Evolutionary conservation across 2,329 filamentous ascomycete genomes (phyloP).

Genomic region (Pseudohalonectria lignicola): DNA sequence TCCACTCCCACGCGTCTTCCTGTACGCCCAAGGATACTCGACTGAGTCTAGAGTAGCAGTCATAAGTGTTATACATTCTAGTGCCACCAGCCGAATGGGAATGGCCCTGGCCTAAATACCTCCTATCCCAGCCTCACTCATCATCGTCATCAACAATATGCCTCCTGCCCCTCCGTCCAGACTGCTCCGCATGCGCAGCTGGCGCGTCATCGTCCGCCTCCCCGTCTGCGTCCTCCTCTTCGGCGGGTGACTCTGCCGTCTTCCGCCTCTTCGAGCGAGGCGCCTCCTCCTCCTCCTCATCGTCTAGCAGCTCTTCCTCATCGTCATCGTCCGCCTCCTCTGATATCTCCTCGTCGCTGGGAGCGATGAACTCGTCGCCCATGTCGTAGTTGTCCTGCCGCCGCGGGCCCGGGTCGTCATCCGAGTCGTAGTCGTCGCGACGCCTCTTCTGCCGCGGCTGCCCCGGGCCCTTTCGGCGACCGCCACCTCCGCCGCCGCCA

Average conservation of each 20-base stretch:
- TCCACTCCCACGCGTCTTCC: too few relatives aligned
- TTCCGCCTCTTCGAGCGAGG: conserved; percentile 38
- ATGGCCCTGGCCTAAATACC: too few relatives aligned
- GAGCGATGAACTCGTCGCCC: conserved; percentile 69
- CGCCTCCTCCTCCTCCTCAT: conserved; percentile 41
- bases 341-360: conserved; percentile 57
- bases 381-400: conserved; percentile 68
- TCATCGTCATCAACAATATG: conserved; percentile 52
- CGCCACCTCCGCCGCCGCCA: conserved; percentile 34
- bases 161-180: conserved; percentile 35
- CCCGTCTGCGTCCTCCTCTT: conserved; percentile 34
- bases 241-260: conserved; percentile 32
- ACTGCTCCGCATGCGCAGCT: conserved; percentile 20
- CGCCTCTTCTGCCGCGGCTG: conserved; percentile 39
- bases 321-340: conserved; percentile 50
- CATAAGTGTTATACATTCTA: too few relatives aligned
- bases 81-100: too few relatives aligned
- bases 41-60: too few relatives aligned
- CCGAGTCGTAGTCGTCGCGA: conserved; percentile 61
- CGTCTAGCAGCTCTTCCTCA: conserved; percentile 45
- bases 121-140: too few relatives aligned
- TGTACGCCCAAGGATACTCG: too few relatives aligned
- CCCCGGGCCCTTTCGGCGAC: conserved; percentile 36
- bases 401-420: conserved; percentile 48
- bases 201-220: conserved; percentile 41